These are phyloP conservation scores for Fusarium globosum DNA, from an alignment of 2,329 filamentous ascomycete genomes.

Conservation along the genomic window DNA sequence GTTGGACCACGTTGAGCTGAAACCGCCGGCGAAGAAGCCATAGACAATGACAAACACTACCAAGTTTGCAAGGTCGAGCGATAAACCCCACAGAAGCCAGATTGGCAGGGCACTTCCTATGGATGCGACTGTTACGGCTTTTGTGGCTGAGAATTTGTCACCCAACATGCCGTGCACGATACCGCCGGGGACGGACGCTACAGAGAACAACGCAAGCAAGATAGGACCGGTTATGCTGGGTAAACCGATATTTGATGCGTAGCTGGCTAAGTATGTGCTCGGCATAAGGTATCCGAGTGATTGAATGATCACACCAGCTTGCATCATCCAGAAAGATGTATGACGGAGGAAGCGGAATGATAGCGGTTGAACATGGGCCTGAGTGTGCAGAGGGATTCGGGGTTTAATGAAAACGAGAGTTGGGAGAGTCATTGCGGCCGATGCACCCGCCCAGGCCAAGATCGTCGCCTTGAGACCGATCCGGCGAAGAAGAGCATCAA, in stretches of 20 bases:
- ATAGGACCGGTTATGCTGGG: constrained; percentile 61
- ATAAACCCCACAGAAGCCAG: constrained; percentile 70
- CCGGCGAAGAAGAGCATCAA: constrained; percentile 58
- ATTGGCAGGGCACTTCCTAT: constrained; percentile 65
- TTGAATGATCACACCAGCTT: constrained; percentile 65
- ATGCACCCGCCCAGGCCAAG: constrained; percentile 57
- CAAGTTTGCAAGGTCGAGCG: constrained; percentile 61
- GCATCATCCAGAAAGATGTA: constrained; percentile 68
- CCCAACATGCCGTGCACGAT: constrained; percentile 66
- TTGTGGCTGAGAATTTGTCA: constrained; percentile 61
- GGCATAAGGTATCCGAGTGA: constrained; percentile 70
- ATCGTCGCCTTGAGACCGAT: constrained; percentile 57
- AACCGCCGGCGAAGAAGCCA: constrained; percentile 72
- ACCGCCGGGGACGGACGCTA: constrained; percentile 66
- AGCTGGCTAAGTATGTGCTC: constrained; percentile 67
- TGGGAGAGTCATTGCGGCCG: constrained; percentile 51
- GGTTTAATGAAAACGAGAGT: constrained; percentile 54
- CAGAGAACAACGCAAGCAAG: constrained; percentile 66
- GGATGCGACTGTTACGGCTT: constrained; percentile 65
- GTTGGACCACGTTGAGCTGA: constrained; percentile 69
- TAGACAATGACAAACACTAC: constrained; percentile 69
- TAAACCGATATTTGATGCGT: constrained; percentile 60
- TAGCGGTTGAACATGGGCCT: constrained; percentile 45
- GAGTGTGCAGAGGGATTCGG: constrained; percentile 40
- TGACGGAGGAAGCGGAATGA: constrained; percentile 61